phyloP scores from a whole-genome alignment of 2,329 filamentous ascomycete genomes.

The Lecanicillium sp. region DNA sequence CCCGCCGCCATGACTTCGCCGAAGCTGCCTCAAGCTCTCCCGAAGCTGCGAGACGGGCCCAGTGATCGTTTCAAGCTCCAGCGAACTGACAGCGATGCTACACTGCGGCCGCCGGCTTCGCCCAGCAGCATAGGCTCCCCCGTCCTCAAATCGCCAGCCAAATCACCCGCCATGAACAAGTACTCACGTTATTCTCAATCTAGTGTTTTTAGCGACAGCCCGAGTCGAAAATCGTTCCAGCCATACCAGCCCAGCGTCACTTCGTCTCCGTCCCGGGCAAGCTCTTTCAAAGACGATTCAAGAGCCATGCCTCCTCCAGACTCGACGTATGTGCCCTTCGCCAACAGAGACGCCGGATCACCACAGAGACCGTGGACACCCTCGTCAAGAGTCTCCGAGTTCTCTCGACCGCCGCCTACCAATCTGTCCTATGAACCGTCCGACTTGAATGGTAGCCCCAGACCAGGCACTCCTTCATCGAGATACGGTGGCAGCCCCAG shows the following conservation, averaged over 20 bases:
- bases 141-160: not conserved
- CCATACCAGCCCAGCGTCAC: conserved; percentile 50
- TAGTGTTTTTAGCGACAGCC: conserved; percentile 29
- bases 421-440: conserved; percentile 74
- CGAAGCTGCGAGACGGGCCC: conserved; percentile 46
- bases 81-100: too few species aligned
- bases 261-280: conserved; percentile 39
- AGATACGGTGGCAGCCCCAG: conserved; percentile 83
- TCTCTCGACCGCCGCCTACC: conserved; percentile 63
- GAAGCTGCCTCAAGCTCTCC: conserved; percentile 36
- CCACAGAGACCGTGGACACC: conserved; percentile 56
- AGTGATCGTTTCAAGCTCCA: conserved; percentile 31
- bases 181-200: conserved; percentile 18
- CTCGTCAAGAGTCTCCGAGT: conserved; percentile 50
- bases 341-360: conserved; percentile 38
- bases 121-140: too few species aligned
- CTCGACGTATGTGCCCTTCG: conserved; percentile 55
- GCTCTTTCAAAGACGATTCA: conserved; percentile 50
- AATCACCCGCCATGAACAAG: not conserved
- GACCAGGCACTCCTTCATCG: conserved; percentile 86
- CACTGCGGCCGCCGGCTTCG: too few species aligned
- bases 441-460: conserved; percentile 81
- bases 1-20: conserved; percentile 21
- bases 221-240: conserved; percentile 21
- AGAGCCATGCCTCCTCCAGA: conserved; percentile 58